phyloP scores from a whole-genome alignment of 495 filamentous ascomycete genomes.

The Penicillium cinerascens region DNA sequence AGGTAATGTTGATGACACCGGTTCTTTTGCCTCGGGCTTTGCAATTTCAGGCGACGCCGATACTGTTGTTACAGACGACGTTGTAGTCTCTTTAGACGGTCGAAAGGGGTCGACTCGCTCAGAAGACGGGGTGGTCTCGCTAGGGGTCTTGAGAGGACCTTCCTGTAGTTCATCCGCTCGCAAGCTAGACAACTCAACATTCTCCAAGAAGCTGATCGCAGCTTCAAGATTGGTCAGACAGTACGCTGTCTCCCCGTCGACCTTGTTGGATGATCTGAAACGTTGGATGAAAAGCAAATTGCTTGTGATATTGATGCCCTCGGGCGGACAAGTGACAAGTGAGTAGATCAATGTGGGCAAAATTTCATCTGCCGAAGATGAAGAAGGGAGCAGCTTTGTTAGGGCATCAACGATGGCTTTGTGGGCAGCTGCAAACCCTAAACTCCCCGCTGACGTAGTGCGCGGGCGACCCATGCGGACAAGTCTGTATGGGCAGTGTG shows the following conservation, averaged over 20 bases:
- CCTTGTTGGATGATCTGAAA: constrained; percentile 80
- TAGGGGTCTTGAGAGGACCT: constrained; percentile 59
- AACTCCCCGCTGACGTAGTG: too few relatives aligned
- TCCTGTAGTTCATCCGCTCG: constrained; percentile 71
- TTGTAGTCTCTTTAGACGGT: constrained; percentile 24
- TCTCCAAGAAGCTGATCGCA: constrained; percentile 93
- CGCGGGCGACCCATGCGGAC: too few relatives aligned
- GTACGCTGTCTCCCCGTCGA: constrained; percentile 92
- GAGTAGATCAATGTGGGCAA: constrained; percentile 95
- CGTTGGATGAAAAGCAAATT: constrained; percentile 91
- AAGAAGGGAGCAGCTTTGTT: constrained; percentile 68
- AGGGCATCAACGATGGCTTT: constrained; percentile 93
- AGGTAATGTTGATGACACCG: constrained; percentile 37
- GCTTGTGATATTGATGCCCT: constrained; percentile 84
- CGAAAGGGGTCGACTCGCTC: constrained; percentile 32
- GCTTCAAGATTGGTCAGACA: constrained; percentile 96
- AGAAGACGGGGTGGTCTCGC: constrained; percentile 50
- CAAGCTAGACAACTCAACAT: constrained; percentile 88
- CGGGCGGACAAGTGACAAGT: constrained; percentile 83
- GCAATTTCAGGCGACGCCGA: constrained; percentile 34
- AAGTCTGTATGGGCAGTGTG: too few relatives aligned
- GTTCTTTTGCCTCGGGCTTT: constrained; percentile 32
- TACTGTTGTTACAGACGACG: constrained; percentile 35
- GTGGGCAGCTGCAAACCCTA: constrained; percentile 82
- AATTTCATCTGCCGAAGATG: constrained; percentile 94